phyloP scores from a whole-genome alignment of 2,329 filamentous ascomycete genomes.

The Fusarium multiceps region DNA sequence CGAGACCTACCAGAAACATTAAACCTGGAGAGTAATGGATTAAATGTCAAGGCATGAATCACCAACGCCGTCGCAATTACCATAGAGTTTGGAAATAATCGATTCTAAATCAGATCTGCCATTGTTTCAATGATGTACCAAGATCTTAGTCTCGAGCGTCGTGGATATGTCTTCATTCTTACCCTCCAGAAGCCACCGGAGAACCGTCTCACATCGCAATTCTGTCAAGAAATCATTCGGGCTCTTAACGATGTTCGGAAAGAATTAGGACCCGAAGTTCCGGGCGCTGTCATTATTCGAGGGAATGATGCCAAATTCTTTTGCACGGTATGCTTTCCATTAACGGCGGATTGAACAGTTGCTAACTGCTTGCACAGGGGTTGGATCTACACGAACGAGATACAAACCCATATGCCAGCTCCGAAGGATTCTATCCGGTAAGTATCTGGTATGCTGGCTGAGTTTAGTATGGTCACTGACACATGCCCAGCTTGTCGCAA shows the following conservation, averaged over 20 bases:
- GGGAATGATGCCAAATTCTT: slow-evolving; percentile 5
- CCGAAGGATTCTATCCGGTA: slow-evolving; percentile 3
- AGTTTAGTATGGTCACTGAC: too few relatives aligned
- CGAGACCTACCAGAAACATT: neutral
- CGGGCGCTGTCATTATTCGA: neutral
- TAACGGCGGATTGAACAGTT: neutral
- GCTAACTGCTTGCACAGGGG: neutral
- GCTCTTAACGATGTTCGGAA: neutral
- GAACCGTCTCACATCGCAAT: slow-evolving; percentile 6
- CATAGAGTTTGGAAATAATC: too few relatives aligned
- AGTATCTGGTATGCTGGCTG: neutral
- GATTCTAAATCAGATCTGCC: too few relatives aligned
- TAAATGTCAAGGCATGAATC: neutral
- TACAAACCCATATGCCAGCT: slow-evolving; percentile 1
- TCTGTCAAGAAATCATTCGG: neutral
- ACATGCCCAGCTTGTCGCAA: neutral
- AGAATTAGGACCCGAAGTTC: neutral
- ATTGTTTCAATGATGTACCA: neutral
- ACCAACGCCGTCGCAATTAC: neutral
- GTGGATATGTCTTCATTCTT: neutral
- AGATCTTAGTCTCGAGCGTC: neutral
- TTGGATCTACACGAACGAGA: neutral
- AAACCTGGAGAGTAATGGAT: neutral
- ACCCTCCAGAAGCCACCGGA: slow-evolving; percentile 10
- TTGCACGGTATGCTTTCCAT: neutral